Conservation (phyloP, 2,329 filamentous ascomycete genomes). For the Fusarium falciforme region DNA sequence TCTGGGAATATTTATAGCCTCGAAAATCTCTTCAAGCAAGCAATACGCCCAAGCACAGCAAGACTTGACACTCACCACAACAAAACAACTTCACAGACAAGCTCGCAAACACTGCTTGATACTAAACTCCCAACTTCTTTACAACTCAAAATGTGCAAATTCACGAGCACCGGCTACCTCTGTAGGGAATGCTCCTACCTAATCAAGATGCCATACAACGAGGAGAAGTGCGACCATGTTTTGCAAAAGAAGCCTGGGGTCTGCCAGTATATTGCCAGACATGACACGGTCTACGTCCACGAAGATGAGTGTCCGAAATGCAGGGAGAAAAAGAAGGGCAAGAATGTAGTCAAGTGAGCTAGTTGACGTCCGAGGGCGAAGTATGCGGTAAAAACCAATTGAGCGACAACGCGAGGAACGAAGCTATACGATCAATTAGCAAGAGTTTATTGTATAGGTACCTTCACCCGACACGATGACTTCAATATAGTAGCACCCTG, state of each 20-base stretch:
- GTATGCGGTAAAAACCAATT: neutral
- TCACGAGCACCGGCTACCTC: conserved; percentile 12
- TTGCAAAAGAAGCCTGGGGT: neutral
- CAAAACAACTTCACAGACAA: neutral
- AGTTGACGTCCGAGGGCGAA: neutral
- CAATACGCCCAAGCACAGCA: neutral
- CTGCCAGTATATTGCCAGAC: neutral
- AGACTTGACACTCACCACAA: neutral
- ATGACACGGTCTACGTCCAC: conserved; percentile 20
- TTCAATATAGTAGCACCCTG: fast-evolving
- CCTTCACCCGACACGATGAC: fast-evolving
- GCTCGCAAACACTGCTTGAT: neutral
- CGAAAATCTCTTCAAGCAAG: neutral
- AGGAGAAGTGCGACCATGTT: conserved; percentile 9
- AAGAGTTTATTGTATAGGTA: neutral
- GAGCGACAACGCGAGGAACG: neutral
- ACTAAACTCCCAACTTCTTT: neutral
- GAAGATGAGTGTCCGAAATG: conserved; percentile 19
- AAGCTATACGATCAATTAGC: neutral
- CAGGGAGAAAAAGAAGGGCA: neutral
- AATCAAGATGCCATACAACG: conserved; percentile 9
- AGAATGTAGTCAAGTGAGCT: neutral
- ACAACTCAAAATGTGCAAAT: neutral
- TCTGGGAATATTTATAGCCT: neutral
- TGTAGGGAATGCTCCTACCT: conserved; percentile 18